phyloP scores from a whole-genome alignment of 768 basidiomycete genomes.

The Goffeauzyma gilvescens region DNA sequence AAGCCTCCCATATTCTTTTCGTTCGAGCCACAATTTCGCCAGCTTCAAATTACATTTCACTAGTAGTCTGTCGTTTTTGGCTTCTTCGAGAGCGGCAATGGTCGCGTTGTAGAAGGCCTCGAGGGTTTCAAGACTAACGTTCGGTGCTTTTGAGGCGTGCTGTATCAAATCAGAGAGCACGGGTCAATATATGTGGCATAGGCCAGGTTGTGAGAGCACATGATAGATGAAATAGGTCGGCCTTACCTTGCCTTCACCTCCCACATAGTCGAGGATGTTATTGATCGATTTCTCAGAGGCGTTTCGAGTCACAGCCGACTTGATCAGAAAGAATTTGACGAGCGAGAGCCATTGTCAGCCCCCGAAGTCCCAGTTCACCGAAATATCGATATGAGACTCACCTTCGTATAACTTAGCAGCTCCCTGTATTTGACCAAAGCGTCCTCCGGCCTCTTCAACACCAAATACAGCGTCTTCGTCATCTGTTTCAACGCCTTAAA shows the following conservation, averaged over 20 bases:
- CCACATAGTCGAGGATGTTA: slow-evolving; percentile 91
- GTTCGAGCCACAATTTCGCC: slow-evolving; percentile 90
- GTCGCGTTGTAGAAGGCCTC: slow-evolving; percentile 93
- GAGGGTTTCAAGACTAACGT: slow-evolving; percentile 51
- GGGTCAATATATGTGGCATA: too few relatives aligned
- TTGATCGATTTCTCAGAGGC: slow-evolving; percentile 97
- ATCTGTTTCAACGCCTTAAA: slow-evolving; percentile 98
- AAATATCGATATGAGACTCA: slow-evolving; percentile 6
- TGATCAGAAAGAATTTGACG: slow-evolving; percentile 82
- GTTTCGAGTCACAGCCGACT: slow-evolving; percentile 27
- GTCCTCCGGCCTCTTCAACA: slow-evolving; percentile 56
- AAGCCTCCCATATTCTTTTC: slow-evolving; percentile 70
- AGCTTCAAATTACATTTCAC: slow-evolving; percentile 92
- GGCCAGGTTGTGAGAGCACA: background rate
- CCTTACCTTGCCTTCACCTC: slow-evolving; percentile 56
- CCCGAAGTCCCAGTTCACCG: too few relatives aligned
- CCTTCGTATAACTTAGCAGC: slow-evolving; percentile 77
- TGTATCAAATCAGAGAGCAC: slow-evolving; percentile 1
- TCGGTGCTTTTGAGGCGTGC: slow-evolving; percentile 25
- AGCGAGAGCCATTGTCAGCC: too few relatives aligned
- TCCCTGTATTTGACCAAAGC: slow-evolving; percentile 70
- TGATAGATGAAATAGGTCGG: slow-evolving; percentile 20
- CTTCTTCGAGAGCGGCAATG: slow-evolving; percentile 69
- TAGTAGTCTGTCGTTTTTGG: slow-evolving; percentile 90
- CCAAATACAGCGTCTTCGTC: slow-evolving; percentile 77